Conservation (phyloP, 2,329 filamentous ascomycete genomes). For the Colletotrichum tropicicola region DNA sequence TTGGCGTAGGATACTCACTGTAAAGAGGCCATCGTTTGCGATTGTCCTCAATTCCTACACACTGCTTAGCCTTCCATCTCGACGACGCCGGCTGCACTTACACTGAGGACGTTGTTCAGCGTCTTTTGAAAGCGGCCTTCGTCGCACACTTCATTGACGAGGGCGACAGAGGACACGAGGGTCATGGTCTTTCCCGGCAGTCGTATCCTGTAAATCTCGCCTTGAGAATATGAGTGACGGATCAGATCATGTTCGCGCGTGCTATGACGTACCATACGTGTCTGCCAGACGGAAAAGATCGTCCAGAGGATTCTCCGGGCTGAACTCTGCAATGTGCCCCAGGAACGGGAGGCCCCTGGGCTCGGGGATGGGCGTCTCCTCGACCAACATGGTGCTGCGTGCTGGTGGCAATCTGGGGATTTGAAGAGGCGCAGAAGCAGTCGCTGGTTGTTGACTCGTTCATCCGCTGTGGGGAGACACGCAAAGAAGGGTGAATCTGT, state of each 20-base stretch:
- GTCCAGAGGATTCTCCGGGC: conserved; percentile 62
- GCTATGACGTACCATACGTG: conserved; percentile 64
- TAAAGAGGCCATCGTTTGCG: conserved; percentile 48
- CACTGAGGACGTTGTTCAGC: conserved; percentile 54
- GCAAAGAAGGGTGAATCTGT: too few species aligned
- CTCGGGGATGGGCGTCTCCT: conserved; percentile 38
- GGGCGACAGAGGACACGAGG: conserved; percentile 60
- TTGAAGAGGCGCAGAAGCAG: too few species aligned
- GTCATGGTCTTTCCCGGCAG: conserved; percentile 56
- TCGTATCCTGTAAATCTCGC: conserved; percentile 67
- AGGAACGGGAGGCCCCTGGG: conserved; percentile 71
- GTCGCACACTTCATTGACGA: conserved; percentile 72
- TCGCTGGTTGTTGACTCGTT: too few species aligned
- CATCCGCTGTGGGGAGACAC: too few species aligned
- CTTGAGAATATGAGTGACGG: too few species aligned
- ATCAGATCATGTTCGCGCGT: not conserved
- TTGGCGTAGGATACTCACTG: conserved; percentile 8
- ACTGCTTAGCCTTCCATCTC: not conserved
- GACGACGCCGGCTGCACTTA: not conserved
- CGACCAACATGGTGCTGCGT: conserved; percentile 40
- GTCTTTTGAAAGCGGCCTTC: conserved; percentile 73
- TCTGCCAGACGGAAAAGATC: conserved; percentile 68
- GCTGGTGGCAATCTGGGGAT: too few species aligned
- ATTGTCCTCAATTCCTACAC: conserved; percentile 64
- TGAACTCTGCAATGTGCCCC: conserved; percentile 72